phyloP scores from a whole-genome alignment of 306 rosid species.

The Glycine tomentella region DNA sequence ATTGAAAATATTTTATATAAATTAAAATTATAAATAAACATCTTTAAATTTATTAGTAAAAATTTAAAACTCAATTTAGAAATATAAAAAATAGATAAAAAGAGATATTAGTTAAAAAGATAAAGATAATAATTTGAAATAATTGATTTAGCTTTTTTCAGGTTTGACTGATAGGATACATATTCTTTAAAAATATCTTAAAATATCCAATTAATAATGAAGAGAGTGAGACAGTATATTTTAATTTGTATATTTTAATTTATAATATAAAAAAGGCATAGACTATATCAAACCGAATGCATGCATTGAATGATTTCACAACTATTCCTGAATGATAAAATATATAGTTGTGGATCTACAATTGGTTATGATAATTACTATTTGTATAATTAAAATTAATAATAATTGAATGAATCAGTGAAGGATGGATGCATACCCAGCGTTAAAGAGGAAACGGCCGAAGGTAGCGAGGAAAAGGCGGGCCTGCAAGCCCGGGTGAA shows the following conservation, averaged over 20 bases:
- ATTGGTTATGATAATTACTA: neutral
- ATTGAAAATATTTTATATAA: too few relatives aligned
- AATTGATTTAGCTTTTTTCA: neutral
- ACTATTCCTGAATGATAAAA: too few relatives aligned
- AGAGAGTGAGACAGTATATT: neutral
- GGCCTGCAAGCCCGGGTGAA: slow-evolving; percentile 85
- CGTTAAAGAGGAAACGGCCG: slow-evolving; percentile 84
- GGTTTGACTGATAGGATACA: neutral
- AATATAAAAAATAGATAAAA: neutral
- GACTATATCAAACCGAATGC: too few relatives aligned
- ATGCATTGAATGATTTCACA: too few relatives aligned
- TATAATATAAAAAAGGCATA: too few relatives aligned
- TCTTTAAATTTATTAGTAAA: too few relatives aligned
- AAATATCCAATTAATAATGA: neutral
- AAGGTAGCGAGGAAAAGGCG: slow-evolving; percentile 91
- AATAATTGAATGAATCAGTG: too few relatives aligned
- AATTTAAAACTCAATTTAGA: too few relatives aligned
- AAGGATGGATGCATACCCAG: slow-evolving; percentile 54
- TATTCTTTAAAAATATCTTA: too few relatives aligned
- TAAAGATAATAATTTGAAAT: neutral
- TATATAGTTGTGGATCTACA: neutral
- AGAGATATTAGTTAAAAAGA: neutral
- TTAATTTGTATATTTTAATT: too few relatives aligned
- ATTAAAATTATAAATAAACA: too few relatives aligned
- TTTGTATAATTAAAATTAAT: too few relatives aligned